These are phyloP conservation scores for Alisma plantagoaquatica DNA, from an alignment of 106 monocot genomes.

Conservation along the genomic window DNA sequence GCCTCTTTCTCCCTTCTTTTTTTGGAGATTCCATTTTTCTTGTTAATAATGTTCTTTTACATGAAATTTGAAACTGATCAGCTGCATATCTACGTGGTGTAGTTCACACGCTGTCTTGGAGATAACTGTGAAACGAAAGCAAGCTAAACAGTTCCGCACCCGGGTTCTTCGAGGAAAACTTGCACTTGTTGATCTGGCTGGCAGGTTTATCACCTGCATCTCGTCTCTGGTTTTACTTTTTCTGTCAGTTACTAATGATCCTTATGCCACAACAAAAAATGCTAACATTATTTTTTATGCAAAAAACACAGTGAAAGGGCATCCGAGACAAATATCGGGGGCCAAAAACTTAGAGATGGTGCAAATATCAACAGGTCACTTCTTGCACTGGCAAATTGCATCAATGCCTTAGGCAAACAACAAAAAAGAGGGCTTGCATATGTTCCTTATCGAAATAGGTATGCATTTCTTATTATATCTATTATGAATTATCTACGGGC, in stretches of 20 bases:
- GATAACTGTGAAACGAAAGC: conserved; percentile 85
- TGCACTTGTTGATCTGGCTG: conserved; percentile 97
- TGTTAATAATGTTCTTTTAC: no score
- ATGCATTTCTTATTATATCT: conserved; percentile 9
- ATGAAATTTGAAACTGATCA: no score
- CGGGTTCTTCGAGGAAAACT: conserved; percentile 94
- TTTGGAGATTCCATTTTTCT: no score
- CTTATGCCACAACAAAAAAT: background rate
- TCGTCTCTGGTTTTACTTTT: background rate
- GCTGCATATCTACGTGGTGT: no score
- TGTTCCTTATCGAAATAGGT: conserved; percentile 99
- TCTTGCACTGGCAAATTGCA: conserved; percentile 98
- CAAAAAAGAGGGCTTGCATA: conserved; percentile 98
- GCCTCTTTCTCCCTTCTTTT: no score
- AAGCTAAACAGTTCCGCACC: conserved; percentile 43
- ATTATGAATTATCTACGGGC: no score
- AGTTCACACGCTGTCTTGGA: conserved; percentile 98
- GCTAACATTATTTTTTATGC: no score
- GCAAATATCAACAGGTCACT: conserved; percentile 94
- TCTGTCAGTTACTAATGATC: background rate
- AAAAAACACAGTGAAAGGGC: conserved; percentile 98
- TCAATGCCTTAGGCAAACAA: conserved; percentile 95
- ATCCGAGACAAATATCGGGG: conserved; percentile 80
- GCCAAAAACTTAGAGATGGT: conserved; percentile 96
- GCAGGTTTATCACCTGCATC: conserved; percentile 38